phyloP scores from a whole-genome alignment of 2,329 filamentous ascomycete species.

The Aspergillus viridinutans region DNA sequence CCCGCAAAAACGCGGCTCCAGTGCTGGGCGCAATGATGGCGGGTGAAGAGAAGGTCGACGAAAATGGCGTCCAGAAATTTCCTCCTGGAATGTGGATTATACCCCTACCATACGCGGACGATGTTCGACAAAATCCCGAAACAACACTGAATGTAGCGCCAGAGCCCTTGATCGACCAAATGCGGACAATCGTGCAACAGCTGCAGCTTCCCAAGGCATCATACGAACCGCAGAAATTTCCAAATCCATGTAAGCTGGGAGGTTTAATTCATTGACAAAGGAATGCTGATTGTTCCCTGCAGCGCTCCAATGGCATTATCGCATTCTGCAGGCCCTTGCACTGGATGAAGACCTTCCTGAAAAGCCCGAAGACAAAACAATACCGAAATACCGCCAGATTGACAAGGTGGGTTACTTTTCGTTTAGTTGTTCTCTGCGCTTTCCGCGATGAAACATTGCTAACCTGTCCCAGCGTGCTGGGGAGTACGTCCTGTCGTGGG shows the following conservation, averaged over 20 bases:
- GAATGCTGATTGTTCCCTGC: neutral
- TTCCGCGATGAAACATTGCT: neutral
- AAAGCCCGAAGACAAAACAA: conserved; percentile 68
- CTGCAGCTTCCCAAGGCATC: conserved; percentile 79
- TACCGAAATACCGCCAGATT: conserved; percentile 82
- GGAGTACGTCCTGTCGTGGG: conserved; percentile 73
- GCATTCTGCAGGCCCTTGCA: conserved; percentile 84
- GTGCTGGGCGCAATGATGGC: conserved; percentile 77
- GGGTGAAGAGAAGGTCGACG: conserved; percentile 62
- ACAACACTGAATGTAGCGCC: conserved; percentile 56
- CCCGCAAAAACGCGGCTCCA: conserved; percentile 74
- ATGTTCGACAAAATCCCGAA: conserved; percentile 72
- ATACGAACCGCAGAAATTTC: conserved; percentile 83
- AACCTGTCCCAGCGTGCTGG: conserved; percentile 58
- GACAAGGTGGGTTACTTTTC: conserved; percentile 54
- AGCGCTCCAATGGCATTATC: conserved; percentile 94
- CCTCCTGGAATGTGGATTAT: conserved; percentile 87
- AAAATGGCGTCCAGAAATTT: conserved; percentile 63
- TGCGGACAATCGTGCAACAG: conserved; percentile 79
- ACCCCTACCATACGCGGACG: conserved; percentile 83
- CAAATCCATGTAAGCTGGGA: conserved; percentile 61
- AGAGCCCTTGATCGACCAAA: conserved; percentile 70
- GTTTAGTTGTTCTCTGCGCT: neutral
- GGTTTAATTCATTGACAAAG: neutral
- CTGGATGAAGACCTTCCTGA: conserved; percentile 87